phyloP scores from a whole-genome alignment of 2,329 filamentous ascomycete species.

The Zymoseptoria crescenta region DNA sequence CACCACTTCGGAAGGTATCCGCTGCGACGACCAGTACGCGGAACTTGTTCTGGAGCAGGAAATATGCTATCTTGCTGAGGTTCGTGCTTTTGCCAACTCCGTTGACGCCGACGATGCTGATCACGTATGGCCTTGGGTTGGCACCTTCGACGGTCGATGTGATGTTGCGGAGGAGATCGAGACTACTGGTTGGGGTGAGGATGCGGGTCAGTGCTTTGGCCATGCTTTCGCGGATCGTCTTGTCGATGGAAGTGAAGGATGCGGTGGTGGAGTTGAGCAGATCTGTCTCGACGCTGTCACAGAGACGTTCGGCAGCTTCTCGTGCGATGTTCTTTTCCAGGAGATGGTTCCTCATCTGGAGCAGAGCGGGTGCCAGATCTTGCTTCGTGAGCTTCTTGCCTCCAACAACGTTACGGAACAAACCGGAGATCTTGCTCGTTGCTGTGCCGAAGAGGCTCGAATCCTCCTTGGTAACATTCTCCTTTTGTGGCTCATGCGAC shows the following conservation, averaged over 20 bases:
- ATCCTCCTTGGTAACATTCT: slow-evolving; percentile 53
- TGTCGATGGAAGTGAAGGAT: slow-evolving; percentile 72
- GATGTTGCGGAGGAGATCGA: slow-evolving; percentile 92
- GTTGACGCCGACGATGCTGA: slow-evolving; percentile 97
- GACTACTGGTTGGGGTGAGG: slow-evolving; percentile 86
- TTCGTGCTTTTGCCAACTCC: slow-evolving; percentile 98
- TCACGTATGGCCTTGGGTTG: slow-evolving; percentile 79
- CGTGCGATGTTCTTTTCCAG: slow-evolving; percentile 93
- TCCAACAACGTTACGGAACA: slow-evolving; percentile 91
- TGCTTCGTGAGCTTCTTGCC: slow-evolving; percentile 85
- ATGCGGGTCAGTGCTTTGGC: slow-evolving; percentile 90
- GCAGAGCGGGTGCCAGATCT: slow-evolving; percentile 85
- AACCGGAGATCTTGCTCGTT: slow-evolving; percentile 72
- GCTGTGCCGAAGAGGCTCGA: slow-evolving; percentile 69
- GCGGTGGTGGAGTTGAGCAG: slow-evolving; percentile 84
- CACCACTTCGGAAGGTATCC: slow-evolving; percentile 94
- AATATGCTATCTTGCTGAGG: slow-evolving; percentile 95
- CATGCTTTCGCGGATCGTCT: slow-evolving; percentile 78
- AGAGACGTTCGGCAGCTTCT: slow-evolving; percentile 84
- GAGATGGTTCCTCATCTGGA: slow-evolving; percentile 91
- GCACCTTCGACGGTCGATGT: slow-evolving; percentile 60
- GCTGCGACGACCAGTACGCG: slow-evolving; percentile 88
- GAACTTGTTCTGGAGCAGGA: slow-evolving; percentile 94
- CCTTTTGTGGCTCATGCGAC: slow-evolving; percentile 58
- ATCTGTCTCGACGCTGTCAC: slow-evolving; percentile 84